Evolutionary conservation across 805 yeast species (phyloP).

Genomic region (Aciculoconidium aculeatum): DNA sequence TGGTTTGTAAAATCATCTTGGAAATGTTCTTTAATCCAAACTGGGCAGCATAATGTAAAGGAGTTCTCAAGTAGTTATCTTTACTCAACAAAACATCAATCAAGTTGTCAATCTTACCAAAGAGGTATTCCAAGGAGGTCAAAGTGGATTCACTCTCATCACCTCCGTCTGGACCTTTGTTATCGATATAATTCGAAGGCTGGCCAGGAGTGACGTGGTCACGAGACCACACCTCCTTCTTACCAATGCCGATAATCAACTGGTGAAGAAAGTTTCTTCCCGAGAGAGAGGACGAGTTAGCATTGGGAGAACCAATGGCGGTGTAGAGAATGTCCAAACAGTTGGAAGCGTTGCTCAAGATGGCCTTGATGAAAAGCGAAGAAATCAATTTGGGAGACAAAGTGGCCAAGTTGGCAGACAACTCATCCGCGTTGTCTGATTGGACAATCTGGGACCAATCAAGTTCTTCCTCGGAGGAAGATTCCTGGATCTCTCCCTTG

Average conservation of each 20-base stretch:
- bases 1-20: constrained; percentile 45
- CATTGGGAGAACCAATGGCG: too few species aligned
- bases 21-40: constrained; percentile 71
- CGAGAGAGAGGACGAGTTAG: too few species aligned
- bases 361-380: constrained; percentile 62
- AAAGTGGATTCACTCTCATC: constrained; percentile 48
- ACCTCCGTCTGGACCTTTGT: constrained; percentile 33
- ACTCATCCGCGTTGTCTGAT: too few species aligned
- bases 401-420: too few species aligned
- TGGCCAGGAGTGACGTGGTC: constrained; percentile 39
- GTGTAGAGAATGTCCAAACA: too few species aligned
- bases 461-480: too few species aligned
- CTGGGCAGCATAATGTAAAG: constrained; percentile 85
- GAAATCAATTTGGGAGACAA: too few species aligned
- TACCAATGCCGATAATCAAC: constrained; percentile 72
- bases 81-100: constrained; percentile 44
- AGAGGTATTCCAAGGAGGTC: constrained; percentile 53
- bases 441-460: too few species aligned
- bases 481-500: constrained; percentile 10
- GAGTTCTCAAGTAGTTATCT: constrained; percentile 77
- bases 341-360: constrained; percentile 45
- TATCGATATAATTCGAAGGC: constrained; percentile 21
- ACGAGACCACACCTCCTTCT: constrained; percentile 40
- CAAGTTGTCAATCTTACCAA: constrained; percentile 38
- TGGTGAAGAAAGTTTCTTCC: constrained; percentile 85